Evolutionary conservation across 2,329 filamentous ascomycete genomes (phyloP), one percentile per base, ranked within the genome.

Genomic region (Daldinia eschscholtzii): DNA sequence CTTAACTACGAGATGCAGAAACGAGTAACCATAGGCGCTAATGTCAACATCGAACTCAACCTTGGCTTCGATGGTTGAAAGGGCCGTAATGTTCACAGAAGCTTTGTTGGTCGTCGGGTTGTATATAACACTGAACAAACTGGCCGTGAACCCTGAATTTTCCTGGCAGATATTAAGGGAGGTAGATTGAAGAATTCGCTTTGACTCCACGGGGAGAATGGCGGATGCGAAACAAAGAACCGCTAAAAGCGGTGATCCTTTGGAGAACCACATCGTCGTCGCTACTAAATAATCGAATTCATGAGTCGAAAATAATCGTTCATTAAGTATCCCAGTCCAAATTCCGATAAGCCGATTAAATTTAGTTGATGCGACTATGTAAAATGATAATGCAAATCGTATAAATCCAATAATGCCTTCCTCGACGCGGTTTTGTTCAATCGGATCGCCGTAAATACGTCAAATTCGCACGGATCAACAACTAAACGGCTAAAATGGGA

Each of bases 71-170:
- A 97, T 91, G 56, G 91, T 83, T 44, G 92, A 94, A 59, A 92
- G 87, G 72, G 92, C 92, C 71, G 90, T 86, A 74, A 95, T 88
- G 76, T 92, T 87, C 78, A 94, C 88, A 60, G 84, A 80, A 59
- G 93, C 81, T 26, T 86, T 87, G 73, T 84, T 83, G 79, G 93
- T 92, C 72, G 86, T 81, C 18, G 90, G 89, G 2, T 86, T 91
- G 81, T 90, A 92, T 71, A 87, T 82, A 79, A 95, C 91, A 74
- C 93, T 89, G 85, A 96, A 95, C 63, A 93, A 85, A 65, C 90
- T 92, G 64, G 93, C 92, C 1, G 91, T 91, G 80, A 96, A 94
- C 75, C 88, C 89, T 44, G 91, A 93, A 80, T 93, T 91, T 66
- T 85, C 83, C 84, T 92, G 91, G 81, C 93, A 96, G 42, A 91